Evolutionary conservation across 2,329 filamentous ascomycete genomes (phyloP).

Genomic region (Westerdykella aurantiaca): DNA sequence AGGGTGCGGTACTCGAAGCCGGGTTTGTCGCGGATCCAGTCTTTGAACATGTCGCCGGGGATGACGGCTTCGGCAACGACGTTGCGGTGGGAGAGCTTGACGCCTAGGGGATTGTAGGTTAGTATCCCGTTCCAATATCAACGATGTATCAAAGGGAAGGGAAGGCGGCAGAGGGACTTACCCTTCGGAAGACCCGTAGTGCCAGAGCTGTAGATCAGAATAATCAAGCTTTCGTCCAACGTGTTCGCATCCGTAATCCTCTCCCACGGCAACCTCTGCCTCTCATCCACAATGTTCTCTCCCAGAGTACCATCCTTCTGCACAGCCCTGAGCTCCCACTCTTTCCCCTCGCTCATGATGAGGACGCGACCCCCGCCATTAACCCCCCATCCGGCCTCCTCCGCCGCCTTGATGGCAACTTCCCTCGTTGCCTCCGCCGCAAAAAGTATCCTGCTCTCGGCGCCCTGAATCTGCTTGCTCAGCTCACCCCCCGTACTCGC

Average conservation of each 20-base stretch:
- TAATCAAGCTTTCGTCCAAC: slow-evolving; percentile 44
- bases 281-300: slow-evolving; percentile 25
- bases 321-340: slow-evolving; percentile 32
- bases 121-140: background rate
- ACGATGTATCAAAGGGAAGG: background rate
- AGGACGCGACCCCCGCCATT: slow-evolving; percentile 43
- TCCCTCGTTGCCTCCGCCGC: slow-evolving; percentile 47
- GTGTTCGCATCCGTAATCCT: slow-evolving; percentile 47
- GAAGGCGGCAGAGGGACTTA: slow-evolving; percentile 4
- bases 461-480: slow-evolving; percentile 43
- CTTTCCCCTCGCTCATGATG: slow-evolving; percentile 43
- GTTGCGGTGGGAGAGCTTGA: slow-evolving; percentile 42
- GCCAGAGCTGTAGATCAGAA: slow-evolving; percentile 45
- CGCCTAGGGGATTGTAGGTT: slow-evolving; percentile 17
- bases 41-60: slow-evolving; percentile 26
- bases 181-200: slow-evolving; percentile 46
- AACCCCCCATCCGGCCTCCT: slow-evolving; percentile 39
- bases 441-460: slow-evolving; percentile 40
- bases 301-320: slow-evolving; percentile 21
- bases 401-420: slow-evolving; percentile 46
- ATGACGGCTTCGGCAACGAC: slow-evolving; percentile 39
- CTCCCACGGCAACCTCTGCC: slow-evolving; percentile 48
- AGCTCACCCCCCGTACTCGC: slow-evolving; percentile 49
- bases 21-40: slow-evolving; percentile 19
- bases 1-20: slow-evolving; percentile 38